A percentile compares a stretch with the other conserved stretches of the same genome.
Evolutionary conservation across 2,329 filamentous ascomycete genomes (phyloP).

Genomic region (Xylariomycetidae sp.): DNA sequence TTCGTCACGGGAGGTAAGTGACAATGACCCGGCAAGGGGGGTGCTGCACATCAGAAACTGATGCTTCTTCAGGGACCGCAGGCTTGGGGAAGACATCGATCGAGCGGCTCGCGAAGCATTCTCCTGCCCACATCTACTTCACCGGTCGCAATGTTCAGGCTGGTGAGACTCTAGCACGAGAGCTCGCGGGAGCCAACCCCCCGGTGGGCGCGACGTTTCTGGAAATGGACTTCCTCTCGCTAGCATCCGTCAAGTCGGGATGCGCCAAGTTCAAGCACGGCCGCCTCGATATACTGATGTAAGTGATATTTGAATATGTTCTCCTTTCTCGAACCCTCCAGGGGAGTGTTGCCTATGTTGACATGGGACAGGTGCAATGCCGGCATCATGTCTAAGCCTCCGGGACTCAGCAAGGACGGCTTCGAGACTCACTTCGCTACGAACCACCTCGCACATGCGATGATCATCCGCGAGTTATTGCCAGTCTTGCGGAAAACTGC

Average conservation of each 20-base stretch:
- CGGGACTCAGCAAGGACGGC: slow-evolving; percentile 34
- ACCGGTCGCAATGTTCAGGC: slow-evolving; percentile 44
- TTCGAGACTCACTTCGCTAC: slow-evolving; percentile 42
- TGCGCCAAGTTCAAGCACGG: slow-evolving; percentile 27
- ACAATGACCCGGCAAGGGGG: background rate
- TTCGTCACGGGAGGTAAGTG: slow-evolving; percentile 36
- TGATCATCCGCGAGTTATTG: slow-evolving; percentile 32
- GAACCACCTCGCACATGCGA: slow-evolving; percentile 41
- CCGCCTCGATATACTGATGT: slow-evolving; percentile 39
- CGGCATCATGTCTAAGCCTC: slow-evolving; percentile 35
- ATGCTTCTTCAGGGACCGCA: slow-evolving; percentile 24
- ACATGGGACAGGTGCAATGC: slow-evolving; percentile 35
- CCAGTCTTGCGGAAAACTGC: slow-evolving; percentile 20
- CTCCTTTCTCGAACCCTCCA: too few species aligned
- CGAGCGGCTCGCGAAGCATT: slow-evolving; percentile 34
- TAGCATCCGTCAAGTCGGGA: slow-evolving; percentile 32
- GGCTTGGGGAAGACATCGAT: slow-evolving; percentile 39
- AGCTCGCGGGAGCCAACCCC: slow-evolving; percentile 21
- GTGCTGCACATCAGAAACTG: background rate
- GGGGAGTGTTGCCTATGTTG: too few species aligned
- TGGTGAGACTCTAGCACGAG: slow-evolving; percentile 34
- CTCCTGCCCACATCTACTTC: slow-evolving; percentile 49
- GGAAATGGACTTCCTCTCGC: slow-evolving; percentile 35
- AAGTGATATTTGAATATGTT: too few species aligned
- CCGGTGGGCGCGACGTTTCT: slow-evolving; percentile 26